phyloP scores from a whole-genome alignment of 306 rosid species.

The Crotalaria pallida region DNA sequence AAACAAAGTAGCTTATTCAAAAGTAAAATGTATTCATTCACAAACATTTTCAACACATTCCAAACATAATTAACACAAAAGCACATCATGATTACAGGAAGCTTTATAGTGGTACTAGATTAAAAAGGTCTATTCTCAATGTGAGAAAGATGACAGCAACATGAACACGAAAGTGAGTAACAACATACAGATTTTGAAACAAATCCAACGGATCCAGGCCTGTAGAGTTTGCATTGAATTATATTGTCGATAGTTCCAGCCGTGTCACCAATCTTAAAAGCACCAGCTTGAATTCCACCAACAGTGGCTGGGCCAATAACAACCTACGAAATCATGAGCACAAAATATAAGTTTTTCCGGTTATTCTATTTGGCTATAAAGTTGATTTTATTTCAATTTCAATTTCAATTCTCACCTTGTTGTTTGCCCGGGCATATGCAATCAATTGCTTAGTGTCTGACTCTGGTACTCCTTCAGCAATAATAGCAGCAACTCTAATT shows the following conservation, averaged over 20 bases:
- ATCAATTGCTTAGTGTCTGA: slow-evolving; percentile 90
- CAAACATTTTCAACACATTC: background rate
- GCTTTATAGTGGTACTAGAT: background rate
- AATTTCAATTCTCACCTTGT: slow-evolving; percentile 55
- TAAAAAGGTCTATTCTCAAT: background rate
- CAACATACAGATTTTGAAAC: slow-evolving; percentile 96
- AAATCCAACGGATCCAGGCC: slow-evolving; percentile 99
- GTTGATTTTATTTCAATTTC: slow-evolving; percentile 2
- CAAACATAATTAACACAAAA: slow-evolving; percentile 1
- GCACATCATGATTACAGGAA: background rate
- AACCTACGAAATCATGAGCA: slow-evolving; percentile 52
- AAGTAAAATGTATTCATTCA: slow-evolving; percentile 7
- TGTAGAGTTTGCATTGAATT: slow-evolving; percentile 89
- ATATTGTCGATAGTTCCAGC: slow-evolving; percentile 98
- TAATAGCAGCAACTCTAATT: slow-evolving; percentile 90
- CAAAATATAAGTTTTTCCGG: slow-evolving; percentile 16
- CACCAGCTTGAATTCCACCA: slow-evolving; percentile 99
- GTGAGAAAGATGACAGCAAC: slow-evolving; percentile 19
- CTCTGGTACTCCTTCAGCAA: slow-evolving; percentile 99
- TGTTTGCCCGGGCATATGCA: slow-evolving; percentile 86
- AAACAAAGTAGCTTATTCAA: slow-evolving; percentile 14
- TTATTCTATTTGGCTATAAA: slow-evolving; percentile 9
- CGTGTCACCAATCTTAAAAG: slow-evolving; percentile 98
- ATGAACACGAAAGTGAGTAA: slow-evolving; percentile 4
- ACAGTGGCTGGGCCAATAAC: slow-evolving; percentile 98